Conservation (phyloP, 2,329 filamentous ascomycete genomes). For the Colletotrichum chrysophilum region DNA sequence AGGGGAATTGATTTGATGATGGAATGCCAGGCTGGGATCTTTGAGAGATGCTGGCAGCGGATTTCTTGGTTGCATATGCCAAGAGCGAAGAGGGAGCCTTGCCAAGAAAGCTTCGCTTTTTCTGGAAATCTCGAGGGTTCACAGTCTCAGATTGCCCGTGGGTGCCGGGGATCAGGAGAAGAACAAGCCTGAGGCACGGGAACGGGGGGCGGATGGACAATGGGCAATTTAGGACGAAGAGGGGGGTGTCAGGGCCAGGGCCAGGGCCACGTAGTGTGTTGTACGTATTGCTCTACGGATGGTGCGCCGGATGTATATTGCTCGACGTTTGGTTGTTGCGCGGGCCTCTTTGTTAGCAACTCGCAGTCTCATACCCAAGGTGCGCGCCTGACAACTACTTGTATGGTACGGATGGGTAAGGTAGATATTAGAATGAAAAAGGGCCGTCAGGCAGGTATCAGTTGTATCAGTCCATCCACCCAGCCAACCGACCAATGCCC, state of each 20-base stretch:
- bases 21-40: slow-evolving; percentile 22
- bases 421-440: background rate
- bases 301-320: slow-evolving; percentile 7
- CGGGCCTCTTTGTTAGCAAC: background rate
- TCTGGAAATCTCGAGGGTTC: slow-evolving; percentile 22
- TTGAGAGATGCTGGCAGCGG: slow-evolving; percentile 21
- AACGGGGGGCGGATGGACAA: background rate
- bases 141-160: slow-evolving; percentile 24
- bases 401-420: background rate
- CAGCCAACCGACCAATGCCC: background rate
- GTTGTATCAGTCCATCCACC: background rate
- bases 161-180: slow-evolving; percentile 14
- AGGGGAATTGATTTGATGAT: slow-evolving; percentile 22
- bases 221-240: background rate
- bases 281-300: background rate
- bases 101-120: slow-evolving; percentile 27
- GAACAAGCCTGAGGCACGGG: slow-evolving; percentile 10
- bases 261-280: slow-evolving; percentile 1
- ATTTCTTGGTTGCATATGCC: slow-evolving; percentile 26
- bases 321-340: background rate
- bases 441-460: background rate
- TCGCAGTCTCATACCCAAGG: background rate
- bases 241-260: background rate
- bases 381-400: background rate
- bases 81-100: slow-evolving; percentile 24